Evolutionary conservation across 805 yeast genomes (phyloP), one percentile per base, ranked within the genome.

Genomic region (Nakazawaea ambrosiae): DNA sequence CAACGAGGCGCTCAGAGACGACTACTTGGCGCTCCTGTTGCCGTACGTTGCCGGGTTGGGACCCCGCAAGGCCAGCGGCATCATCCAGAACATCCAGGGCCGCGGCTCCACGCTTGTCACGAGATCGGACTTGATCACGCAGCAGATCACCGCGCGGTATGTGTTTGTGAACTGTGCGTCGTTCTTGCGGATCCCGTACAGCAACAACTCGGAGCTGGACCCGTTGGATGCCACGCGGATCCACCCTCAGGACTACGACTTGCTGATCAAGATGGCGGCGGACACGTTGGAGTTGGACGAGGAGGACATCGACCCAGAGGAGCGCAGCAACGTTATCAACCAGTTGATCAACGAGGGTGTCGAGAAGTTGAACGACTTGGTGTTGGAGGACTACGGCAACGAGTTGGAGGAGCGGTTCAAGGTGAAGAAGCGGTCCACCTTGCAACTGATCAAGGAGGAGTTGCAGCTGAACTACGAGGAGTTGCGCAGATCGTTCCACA

Each of bases 211-310:
- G 31, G 77, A 79, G 20, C 73, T 81, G 25, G 97, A 90, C 51
- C 67, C 82, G 30, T 69, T 92, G 48, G 99, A 92, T 58, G 89
- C 92, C 35, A 92, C 98, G 0, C 75, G 98, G 63, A 88, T 92
- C 33, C 99, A 92, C 51, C 97, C 97, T 6, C 97, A 92, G 60
- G 99, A 92, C 61, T 92, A 92, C 57, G 95, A 86, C 46, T 69
- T 92, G 48, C 97, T 97, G 3, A 76, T 92, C 35, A 92, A 92
- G 57, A 92, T 92, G 89, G 97, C 97, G 6, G 92, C 96, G 2
- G 98, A 92, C 65, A 97, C 98, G 2, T 70, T 92, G 46, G 98
- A 90, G 55, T 72, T 89, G 46, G 96, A 88, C 50, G 98, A 94
- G 51, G 97, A 90, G 58, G 96, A 88, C 46, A 68, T 85, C 51